phyloP scores from a whole-genome alignment of 2,329 filamentous ascomycete species.

The Pseudocercospora macadamiae region DNA sequence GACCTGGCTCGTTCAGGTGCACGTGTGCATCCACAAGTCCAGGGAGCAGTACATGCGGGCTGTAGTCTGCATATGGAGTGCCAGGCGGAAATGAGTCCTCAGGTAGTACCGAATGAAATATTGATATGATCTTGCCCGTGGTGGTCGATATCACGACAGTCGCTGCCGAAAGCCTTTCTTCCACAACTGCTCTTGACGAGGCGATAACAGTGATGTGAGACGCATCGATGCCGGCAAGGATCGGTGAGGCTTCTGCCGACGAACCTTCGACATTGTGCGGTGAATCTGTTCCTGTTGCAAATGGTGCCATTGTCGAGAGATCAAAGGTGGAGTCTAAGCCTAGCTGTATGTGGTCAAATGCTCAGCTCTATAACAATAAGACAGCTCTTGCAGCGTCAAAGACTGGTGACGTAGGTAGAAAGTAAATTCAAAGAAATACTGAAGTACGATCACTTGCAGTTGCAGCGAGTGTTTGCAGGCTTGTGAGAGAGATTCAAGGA shows the following conservation, averaged over 20 bases:
- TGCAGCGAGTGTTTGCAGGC: constrained; percentile 1
- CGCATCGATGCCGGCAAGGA: constrained; percentile 19
- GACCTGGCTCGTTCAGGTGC: constrained; percentile 93
- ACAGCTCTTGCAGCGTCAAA: neutral
- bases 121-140: constrained; percentile 82
- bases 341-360: neutral
- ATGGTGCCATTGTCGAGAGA: constrained; percentile 33
- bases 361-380: neutral
- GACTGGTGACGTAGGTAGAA: neutral
- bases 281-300: constrained; percentile 33
- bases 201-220: constrained; percentile 70
- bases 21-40: constrained; percentile 96
- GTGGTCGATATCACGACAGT: constrained; percentile 76
- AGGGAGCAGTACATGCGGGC: constrained; percentile 80
- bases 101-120: constrained; percentile 75
- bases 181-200: constrained; percentile 81
- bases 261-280: constrained; percentile 27
- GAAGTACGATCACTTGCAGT: neutral
- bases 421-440: neutral
- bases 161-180: constrained; percentile 74
- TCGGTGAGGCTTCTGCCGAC: constrained; percentile 21
- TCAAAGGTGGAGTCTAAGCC: neutral
- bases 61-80: constrained; percentile 79
- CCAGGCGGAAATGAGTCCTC: constrained; percentile 71
- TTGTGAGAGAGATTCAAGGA: neutral